A percentile compares a stretch with the other conserved stretches of the same genome.
These are phyloP conservation scores for Diaporthe helianthi DNA, from an alignment of 2,329 filamentous ascomycete genomes.

Conservation along the genomic window DNA sequence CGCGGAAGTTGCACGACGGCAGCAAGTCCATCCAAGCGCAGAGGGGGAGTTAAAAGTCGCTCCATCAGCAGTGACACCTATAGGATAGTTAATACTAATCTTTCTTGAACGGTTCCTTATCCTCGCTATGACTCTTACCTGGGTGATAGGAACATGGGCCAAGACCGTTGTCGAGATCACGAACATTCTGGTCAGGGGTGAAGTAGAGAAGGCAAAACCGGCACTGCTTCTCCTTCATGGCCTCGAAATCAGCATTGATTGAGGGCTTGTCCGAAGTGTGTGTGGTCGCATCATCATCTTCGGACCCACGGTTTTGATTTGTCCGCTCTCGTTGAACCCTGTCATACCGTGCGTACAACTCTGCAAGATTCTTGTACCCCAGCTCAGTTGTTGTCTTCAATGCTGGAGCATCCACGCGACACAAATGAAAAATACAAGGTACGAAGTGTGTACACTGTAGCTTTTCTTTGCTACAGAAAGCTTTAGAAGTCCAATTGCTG, in stretches of 20 bases:
- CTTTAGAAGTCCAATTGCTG: too few species aligned
- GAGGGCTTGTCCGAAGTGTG: rapidly evolving
- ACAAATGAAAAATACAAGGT: too few species aligned
- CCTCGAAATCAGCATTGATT: background rate
- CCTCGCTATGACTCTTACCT: background rate
- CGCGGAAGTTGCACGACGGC: rapidly evolving
- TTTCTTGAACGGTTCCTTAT: too few species aligned
- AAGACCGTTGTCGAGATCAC: background rate
- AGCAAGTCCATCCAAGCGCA: background rate
- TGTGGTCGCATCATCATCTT: rapidly evolving
- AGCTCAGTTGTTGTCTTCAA: background rate
- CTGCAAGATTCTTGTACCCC: background rate
- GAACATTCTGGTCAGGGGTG: background rate
- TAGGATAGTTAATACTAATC: too few species aligned
- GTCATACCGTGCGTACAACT: background rate
- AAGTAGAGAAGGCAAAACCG: background rate
- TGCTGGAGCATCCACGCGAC: too few species aligned
- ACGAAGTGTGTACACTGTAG: too few species aligned
- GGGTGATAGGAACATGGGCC: background rate
- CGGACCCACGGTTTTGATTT: background rate
- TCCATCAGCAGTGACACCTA: too few species aligned
- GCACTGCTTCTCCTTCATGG: background rate
- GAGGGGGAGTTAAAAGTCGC: too few species aligned
- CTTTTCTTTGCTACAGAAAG: too few species aligned
- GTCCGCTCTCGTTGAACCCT: background rate